Evolutionary conservation across 2,329 filamentous ascomycete genomes (phyloP).

Genomic region (Stachybotrys chlorohalonatus): DNA sequence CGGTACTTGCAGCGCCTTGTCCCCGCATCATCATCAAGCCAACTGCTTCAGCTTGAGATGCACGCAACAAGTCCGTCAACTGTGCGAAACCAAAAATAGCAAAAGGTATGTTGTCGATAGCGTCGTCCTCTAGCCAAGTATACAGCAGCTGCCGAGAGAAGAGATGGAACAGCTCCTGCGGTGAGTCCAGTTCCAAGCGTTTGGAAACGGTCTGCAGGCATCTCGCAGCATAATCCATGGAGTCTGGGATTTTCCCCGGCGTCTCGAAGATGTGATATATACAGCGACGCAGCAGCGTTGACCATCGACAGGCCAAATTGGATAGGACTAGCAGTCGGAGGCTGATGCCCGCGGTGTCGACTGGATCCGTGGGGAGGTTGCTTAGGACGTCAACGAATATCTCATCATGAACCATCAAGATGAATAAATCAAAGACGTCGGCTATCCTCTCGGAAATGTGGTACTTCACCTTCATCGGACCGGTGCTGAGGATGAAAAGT

Average conservation of each 20-base stretch:
- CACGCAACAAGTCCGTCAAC: conserved; percentile 58
- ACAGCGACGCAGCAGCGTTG: conserved; percentile 74
- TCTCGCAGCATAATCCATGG: conserved; percentile 59
- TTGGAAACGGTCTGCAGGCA: conserved; percentile 61
- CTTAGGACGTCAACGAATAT: conserved; percentile 79
- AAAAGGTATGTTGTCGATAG: conserved; percentile 67
- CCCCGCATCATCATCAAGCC: conserved; percentile 77
- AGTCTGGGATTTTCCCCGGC: conserved; percentile 60
- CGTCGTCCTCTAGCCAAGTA: conserved; percentile 70
- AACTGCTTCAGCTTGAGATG: conserved; percentile 67
- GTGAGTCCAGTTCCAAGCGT: conserved; percentile 53
- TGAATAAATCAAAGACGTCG: conserved; percentile 68
- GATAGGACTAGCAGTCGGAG: conserved; percentile 70
- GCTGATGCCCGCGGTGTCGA: conserved; percentile 73
- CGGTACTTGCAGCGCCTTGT: conserved; percentile 52
- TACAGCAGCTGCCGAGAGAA: conserved; percentile 86
- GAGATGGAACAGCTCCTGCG: conserved; percentile 66
- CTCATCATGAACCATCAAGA: conserved; percentile 74
- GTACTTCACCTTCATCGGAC: conserved; percentile 65
- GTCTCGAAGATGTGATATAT: conserved; percentile 94
- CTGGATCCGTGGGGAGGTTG: conserved; percentile 63
- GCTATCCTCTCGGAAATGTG: conserved; percentile 62
- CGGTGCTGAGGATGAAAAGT: conserved; percentile 59
- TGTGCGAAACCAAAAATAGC: conserved; percentile 71
- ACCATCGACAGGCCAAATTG: conserved; percentile 72